Conservation (phyloP, 2,329 filamentous ascomycete genomes). For the Triangularia setosa region DNA sequence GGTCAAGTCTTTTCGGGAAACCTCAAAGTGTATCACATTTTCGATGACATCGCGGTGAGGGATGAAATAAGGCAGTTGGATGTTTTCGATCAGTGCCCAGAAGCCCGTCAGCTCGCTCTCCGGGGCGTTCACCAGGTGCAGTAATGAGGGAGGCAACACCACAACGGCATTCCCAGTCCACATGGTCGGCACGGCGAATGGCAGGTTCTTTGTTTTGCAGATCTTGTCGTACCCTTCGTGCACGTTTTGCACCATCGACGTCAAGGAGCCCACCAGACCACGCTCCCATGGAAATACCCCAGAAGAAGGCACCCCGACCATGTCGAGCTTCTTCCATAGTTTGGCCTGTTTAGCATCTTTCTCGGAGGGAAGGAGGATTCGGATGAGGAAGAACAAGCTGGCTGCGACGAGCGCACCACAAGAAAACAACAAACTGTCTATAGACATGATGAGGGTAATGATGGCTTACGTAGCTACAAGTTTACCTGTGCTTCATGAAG, state of each 20-base stretch:
- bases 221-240: background rate
- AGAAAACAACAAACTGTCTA: no score
- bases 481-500: no score
- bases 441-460: no score
- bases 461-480: no score
- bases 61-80: conserved; percentile 4
- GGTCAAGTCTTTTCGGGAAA: background rate
- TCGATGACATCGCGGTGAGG: background rate
- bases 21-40: conserved; percentile 4
- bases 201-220: background rate
- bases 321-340: no score
- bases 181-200: background rate
- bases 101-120: background rate
- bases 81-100: background rate
- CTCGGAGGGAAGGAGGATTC: no score
- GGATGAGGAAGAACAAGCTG: no score
- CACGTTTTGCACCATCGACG: background rate
- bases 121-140: background rate
- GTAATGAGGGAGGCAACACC: background rate
- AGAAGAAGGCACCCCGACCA: no score
- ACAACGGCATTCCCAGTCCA: background rate
- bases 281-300: no score
- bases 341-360: no score
- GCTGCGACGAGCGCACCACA: no score
- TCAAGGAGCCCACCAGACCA: background rate